phyloP scores from a whole-genome alignment of 305 asterid genomes.

The Solanum hybrid region DNA sequence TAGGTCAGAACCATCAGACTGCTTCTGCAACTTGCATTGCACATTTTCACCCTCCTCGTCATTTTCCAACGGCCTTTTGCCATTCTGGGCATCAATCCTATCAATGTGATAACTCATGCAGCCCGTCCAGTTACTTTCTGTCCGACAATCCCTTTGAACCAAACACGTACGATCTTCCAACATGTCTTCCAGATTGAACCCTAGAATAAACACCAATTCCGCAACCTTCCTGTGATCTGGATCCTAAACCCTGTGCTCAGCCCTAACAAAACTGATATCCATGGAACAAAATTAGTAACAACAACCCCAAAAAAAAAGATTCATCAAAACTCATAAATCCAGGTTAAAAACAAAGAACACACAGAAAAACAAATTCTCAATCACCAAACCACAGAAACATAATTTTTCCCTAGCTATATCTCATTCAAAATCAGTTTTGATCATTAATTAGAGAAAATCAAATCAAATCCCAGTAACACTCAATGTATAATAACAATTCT shows the following conservation, averaged over 20 bases:
- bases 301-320: neutral
- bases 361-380: conserved; percentile 3
- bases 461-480: neutral
- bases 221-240: conserved; percentile 7
- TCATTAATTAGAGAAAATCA: neutral
- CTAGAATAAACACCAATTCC: conserved; percentile 14
- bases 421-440: neutral
- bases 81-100: conserved; percentile 26
- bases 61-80: conserved; percentile 50
- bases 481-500: neutral
- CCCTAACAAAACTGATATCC: conserved; percentile 14
- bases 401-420: neutral
- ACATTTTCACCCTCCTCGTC: conserved; percentile 31
- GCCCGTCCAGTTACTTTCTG: conserved; percentile 50
- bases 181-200: conserved; percentile 43
- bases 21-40: conserved; percentile 35
- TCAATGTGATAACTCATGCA: conserved; percentile 43
- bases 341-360: neutral
- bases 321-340: neutral
- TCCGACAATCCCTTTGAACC: conserved; percentile 54
- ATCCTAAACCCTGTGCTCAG: conserved; percentile 8
- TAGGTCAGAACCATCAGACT: conserved; percentile 11
- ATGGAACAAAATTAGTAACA: conserved; percentile 26
- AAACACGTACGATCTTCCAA: conserved; percentile 63
- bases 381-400: conserved; percentile 1